Percentiles rank a stretch among this genome's conserved stretches.
Conservation (phyloP, 768 basidiomycete genomes). For the Auriculariales sp. region DNA sequence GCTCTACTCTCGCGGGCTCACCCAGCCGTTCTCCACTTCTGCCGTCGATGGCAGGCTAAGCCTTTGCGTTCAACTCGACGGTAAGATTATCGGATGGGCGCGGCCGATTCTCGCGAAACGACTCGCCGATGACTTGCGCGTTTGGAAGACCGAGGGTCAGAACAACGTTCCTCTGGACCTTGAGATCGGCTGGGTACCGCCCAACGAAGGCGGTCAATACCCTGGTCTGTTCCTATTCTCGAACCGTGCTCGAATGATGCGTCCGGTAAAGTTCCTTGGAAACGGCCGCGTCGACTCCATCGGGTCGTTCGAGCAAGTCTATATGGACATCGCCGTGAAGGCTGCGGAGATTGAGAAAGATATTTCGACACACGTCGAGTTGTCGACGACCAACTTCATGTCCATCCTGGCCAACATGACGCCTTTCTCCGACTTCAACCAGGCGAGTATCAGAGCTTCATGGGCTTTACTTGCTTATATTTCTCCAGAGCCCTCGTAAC, state of each 20-base stretch:
- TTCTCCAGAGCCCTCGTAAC: slow-evolving; percentile 63
- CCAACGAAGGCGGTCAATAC: slow-evolving; percentile 86
- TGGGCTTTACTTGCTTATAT: slow-evolving; percentile 2
- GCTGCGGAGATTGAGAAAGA: slow-evolving; percentile 68
- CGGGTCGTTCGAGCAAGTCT: slow-evolving; percentile 96
- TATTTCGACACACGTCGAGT: slow-evolving; percentile 83
- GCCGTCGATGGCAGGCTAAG: slow-evolving; percentile 67
- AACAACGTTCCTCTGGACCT: slow-evolving; percentile 80
- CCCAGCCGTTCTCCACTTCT: slow-evolving; percentile 65
- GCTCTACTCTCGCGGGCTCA: slow-evolving; percentile 85
- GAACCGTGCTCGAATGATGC: slow-evolving; percentile 85
- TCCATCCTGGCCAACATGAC: slow-evolving; percentile 96
- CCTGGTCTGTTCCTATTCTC: slow-evolving; percentile 92
- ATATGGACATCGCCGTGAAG: slow-evolving; percentile 93
- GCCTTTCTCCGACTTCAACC: slow-evolving; percentile 98
- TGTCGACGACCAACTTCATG: slow-evolving; percentile 86
- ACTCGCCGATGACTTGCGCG: slow-evolving; percentile 72
- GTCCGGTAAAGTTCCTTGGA: slow-evolving; percentile 81
- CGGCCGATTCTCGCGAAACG: slow-evolving; percentile 54
- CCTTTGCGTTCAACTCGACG: slow-evolving; percentile 89
- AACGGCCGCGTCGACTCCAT: slow-evolving; percentile 83
- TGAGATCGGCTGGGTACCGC: slow-evolving; percentile 83
- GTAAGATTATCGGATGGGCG: slow-evolving; percentile 89
- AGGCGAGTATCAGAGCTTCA: slow-evolving; percentile 34
- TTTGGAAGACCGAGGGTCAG: slow-evolving; percentile 87